Percentiles rank a stretch among this genome's conserved stretches.
These are phyloP conservation scores for Neoboletus magnificus DNA, from an alignment of 768 basidiomycete species.

Conservation along the genomic window DNA sequence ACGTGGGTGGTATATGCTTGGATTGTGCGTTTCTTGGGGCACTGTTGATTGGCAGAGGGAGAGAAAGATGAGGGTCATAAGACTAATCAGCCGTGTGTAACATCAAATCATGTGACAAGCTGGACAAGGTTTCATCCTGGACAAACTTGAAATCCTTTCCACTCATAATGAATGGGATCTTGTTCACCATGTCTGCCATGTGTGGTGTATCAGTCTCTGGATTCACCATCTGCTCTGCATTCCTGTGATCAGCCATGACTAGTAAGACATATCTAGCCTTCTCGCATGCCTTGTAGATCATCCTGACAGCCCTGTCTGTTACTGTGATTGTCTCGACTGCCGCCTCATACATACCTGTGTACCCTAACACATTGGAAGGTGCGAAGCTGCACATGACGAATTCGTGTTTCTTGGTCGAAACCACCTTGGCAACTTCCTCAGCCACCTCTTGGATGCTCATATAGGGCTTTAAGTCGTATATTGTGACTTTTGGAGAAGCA, in stretches of 20 bases:
- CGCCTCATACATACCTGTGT: slow-evolving; percentile 89
- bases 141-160: slow-evolving; percentile 57
- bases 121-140: too few species aligned
- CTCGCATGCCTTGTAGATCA: slow-evolving; percentile 80
- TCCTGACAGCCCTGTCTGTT: slow-evolving; percentile 87
- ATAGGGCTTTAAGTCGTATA: slow-evolving; percentile 86
- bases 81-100: slow-evolving; percentile 1
- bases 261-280: slow-evolving; percentile 83
- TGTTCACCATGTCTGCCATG: slow-evolving; percentile 84
- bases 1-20: slow-evolving; percentile 3
- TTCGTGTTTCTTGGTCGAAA: slow-evolving; percentile 65
- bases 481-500: slow-evolving; percentile 89
- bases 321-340: slow-evolving; percentile 83
- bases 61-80: not conserved
- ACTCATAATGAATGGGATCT: slow-evolving; percentile 86
- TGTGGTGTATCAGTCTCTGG: slow-evolving; percentile 80
- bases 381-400: slow-evolving; percentile 99
- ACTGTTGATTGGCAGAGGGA: not conserved
- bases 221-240: slow-evolving; percentile 93
- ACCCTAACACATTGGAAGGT: slow-evolving; percentile 96
- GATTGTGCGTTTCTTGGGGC: slow-evolving; percentile 19
- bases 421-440: slow-evolving; percentile 86
- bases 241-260: slow-evolving; percentile 92
- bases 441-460: slow-evolving; percentile 91
- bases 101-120: slow-evolving; percentile 20